Percentiles rank a stretch among this genome's conserved stretches.
phyloP scores from a whole-genome alignment of 306 rosid genomes.

The Mimosa pudica region DNA sequence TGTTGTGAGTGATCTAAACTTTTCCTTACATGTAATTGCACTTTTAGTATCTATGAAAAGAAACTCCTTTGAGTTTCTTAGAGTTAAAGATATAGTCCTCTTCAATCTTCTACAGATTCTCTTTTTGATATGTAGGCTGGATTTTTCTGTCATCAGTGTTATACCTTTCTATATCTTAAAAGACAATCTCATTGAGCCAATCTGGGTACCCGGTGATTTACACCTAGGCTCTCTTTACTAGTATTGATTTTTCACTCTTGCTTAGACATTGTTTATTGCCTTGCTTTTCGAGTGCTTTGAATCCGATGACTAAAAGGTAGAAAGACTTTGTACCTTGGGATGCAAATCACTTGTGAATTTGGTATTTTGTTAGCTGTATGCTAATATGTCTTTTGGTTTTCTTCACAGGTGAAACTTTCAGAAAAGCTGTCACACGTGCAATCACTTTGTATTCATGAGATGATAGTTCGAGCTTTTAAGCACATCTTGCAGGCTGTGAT shows the following conservation, averaged over 20 bases:
- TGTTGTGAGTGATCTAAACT: slow-evolving; percentile 70
- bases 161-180: slow-evolving; percentile 9
- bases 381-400: slow-evolving; percentile 34
- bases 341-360: slow-evolving; percentile 7
- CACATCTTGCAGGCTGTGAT: slow-evolving; percentile 92
- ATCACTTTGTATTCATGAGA: slow-evolving; percentile 95
- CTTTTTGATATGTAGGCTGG: slow-evolving; percentile 19
- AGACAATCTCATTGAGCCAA: slow-evolving; percentile 21
- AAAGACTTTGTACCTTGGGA: slow-evolving; percentile 21
- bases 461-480: slow-evolving; percentile 97
- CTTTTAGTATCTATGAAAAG: slow-evolving; percentile 8
- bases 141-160: slow-evolving; percentile 12
- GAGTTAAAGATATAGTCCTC: slow-evolving; percentile 1
- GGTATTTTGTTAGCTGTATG: slow-evolving; percentile 30
- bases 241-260: slow-evolving; percentile 15
- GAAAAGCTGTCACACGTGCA: slow-evolving; percentile 95
- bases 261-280: slow-evolving; percentile 17
- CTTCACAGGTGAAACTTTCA: slow-evolving; percentile 88
- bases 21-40: slow-evolving; percentile 8
- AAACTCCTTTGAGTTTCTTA: slow-evolving; percentile 25
- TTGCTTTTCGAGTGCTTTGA: slow-evolving; percentile 27
- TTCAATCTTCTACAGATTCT: slow-evolving; percentile 21
- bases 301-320: neutral
- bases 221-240: slow-evolving; percentile 29
- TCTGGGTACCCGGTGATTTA: neutral